Conservation (phyloP, 2,329 filamentous ascomycete species). For the Aciculosporium take region DNA sequence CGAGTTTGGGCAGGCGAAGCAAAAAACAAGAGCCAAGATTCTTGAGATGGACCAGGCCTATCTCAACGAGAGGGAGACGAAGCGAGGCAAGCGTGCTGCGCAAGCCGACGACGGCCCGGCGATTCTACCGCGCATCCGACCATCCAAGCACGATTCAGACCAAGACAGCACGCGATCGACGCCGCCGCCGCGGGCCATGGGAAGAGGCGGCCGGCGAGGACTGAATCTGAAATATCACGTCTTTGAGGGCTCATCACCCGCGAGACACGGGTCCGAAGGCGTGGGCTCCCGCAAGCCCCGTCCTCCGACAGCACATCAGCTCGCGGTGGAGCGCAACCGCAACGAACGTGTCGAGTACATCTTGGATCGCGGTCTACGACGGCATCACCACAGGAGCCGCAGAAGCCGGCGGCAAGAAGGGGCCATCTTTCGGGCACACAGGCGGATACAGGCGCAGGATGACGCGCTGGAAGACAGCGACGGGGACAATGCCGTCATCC, state of each 20-base stretch:
- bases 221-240: slow-evolving; percentile 43
- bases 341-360: slow-evolving; percentile 71
- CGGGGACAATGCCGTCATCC: slow-evolving; percentile 32
- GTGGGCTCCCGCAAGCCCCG: slow-evolving; percentile 50
- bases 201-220: slow-evolving; percentile 12
- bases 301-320: slow-evolving; percentile 67
- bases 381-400: slow-evolving; percentile 48
- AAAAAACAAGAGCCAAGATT: slow-evolving; percentile 60
- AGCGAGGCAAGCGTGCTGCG: slow-evolving; percentile 33
- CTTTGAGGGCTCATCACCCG: slow-evolving; percentile 47
- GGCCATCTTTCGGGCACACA: slow-evolving; percentile 50
- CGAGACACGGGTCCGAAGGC: slow-evolving; percentile 38
- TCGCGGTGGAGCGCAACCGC: slow-evolving; percentile 66
- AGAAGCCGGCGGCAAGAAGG: slow-evolving; percentile 50
- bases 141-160: slow-evolving; percentile 43
- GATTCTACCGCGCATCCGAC: slow-evolving; percentile 47
- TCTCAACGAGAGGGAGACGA: slow-evolving; percentile 45
- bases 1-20: slow-evolving; percentile 57
- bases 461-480: slow-evolving; percentile 50
- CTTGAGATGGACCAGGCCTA: slow-evolving; percentile 62
- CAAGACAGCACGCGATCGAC: slow-evolving; percentile 31
- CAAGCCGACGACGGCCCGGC: slow-evolving; percentile 39
- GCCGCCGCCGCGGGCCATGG: slow-evolving; percentile 23
- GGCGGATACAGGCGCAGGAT: slow-evolving; percentile 41
- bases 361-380: slow-evolving; percentile 58